Evolutionary conservation across 192 early-diverging fungal genomes (phyloP), one percentile per base, ranked within the genome.

Genomic region (Globomyces pollinis-pini): DNA sequence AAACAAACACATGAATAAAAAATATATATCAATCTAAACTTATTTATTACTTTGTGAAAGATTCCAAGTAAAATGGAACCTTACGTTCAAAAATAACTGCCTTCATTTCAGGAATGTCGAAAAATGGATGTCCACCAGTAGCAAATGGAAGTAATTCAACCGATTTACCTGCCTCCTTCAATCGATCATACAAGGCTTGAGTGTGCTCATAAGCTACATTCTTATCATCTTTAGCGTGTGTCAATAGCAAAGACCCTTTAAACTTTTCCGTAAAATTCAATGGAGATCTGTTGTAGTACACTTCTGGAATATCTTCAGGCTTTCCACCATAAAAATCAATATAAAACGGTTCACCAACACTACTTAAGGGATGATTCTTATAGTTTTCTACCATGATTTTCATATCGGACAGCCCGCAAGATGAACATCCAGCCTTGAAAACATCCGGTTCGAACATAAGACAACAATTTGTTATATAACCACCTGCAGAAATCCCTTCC

Each of bases 371-470:
- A n/a, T 58, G 47, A 15, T 42, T 66, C 65, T 91, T 88, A 60
- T 89, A 89, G 62, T 88, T 91, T 71, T 89, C 87, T n/a, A 86
- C 88, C 49, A 87, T 77, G 63, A 81, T 73, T 16, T 74, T 74
- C 63, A 91, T 59, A 0, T 74, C 61, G 26, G 76, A 78, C 29
- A 91, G 70, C n/a, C n/a, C n/a, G n/a, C n/a, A n/a, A n/a, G n/a
- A n/a, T 49, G 87, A 84, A 0, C 80, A 84, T 16, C 86, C 87
- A 1, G 81, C 83, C 21, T 77, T 81, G 74, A 91, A 91, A 24
- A 87, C 84, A 21, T 84, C 73, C 23, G 66, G 66, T 8, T 79
- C 72, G 69, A 88, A 88, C 6, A 86, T 79, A 36, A 88, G 62
- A 50, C 73, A 70, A n/a, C n/a, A n/a, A n/a, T n/a, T n/a, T n/a